phyloP scores from a whole-genome alignment of 257 asterid genomes.

The Rubia yunnanensis region DNA sequence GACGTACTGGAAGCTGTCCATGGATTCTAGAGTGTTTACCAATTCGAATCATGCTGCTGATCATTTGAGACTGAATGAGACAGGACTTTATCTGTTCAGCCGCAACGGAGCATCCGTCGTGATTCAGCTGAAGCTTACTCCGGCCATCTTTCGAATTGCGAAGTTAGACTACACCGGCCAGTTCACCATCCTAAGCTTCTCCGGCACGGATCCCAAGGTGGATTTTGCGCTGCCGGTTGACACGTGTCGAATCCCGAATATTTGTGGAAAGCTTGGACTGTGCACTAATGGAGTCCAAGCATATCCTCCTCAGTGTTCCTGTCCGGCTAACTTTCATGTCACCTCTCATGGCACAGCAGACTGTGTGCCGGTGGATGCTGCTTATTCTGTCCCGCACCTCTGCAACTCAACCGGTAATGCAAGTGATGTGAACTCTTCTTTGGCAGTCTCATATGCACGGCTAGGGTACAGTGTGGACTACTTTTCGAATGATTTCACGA shows the following conservation, averaged over 20 bases:
- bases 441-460: slow-evolving; percentile 30
- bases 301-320: slow-evolving; percentile 38
- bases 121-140: slow-evolving; percentile 27
- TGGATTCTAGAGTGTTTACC: slow-evolving; percentile 33
- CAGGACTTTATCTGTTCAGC: slow-evolving; percentile 49
- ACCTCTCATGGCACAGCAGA: slow-evolving; percentile 17
- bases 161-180: slow-evolving; percentile 48
- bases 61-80: slow-evolving; percentile 30
- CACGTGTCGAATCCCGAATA: slow-evolving; percentile 36
- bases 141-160: slow-evolving; percentile 35
- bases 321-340: slow-evolving; percentile 37
- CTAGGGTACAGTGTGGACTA: slow-evolving; percentile 49
- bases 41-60: slow-evolving; percentile 25
- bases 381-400: slow-evolving; percentile 37
- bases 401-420: slow-evolving; percentile 32
- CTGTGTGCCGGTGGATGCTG: slow-evolving; percentile 39
- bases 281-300: slow-evolving; percentile 29
- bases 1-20: slow-evolving; percentile 53
- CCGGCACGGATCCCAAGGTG: slow-evolving; percentile 14
- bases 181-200: slow-evolving; percentile 37
- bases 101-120: slow-evolving; percentile 36
- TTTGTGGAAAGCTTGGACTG: slow-evolving; percentile 47
- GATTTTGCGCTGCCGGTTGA: slow-evolving; percentile 43
- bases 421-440: slow-evolving; percentile 12
- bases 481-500: slow-evolving; percentile 49